Evolutionary conservation across 306 rosid species (phyloP), one percentile per base, ranked within the genome.

Genomic region (Argentina anserina): DNA sequence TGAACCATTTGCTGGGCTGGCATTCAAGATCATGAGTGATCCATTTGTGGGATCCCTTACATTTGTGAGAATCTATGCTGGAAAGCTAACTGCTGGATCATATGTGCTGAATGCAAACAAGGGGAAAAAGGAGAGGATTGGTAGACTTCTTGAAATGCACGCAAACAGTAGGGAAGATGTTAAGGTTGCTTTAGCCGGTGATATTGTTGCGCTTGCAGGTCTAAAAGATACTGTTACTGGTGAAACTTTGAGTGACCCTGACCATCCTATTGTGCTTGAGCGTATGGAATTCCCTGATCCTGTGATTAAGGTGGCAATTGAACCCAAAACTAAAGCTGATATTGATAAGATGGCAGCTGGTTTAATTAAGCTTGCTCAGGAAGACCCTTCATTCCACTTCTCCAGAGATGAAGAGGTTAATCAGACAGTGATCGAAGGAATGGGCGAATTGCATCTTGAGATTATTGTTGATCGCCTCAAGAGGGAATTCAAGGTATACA

Each of bases 281-380:
- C 84, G 97, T 13, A 94, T 91, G 99, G 99, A 94, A 86, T 94
- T 94, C 86, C 97, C 96, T 63, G 99, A 94, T 81, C 99, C 99
- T 65, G 97, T 94, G 33, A 94, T 94, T 70, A 94, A 94, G 87
- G 97, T 94, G 78, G 99, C 99, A 36, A 91, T 94, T 76, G 97
- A 94, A 83, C 99, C 99, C 81, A 94, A 94, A 76, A 94, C 99
- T 75, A 94, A 94, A 85, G 97, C 97, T 69, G 99, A 94, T 71
- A 71, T 94, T 66, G 99, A 94, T 79, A 94, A 84, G 84, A 94
- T 91, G 99, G 96, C 90, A 59, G 76, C 77, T 78, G 97, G 99
- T 78, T 83, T 94, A 79, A 76, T 91, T 73, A 94, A 94, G 83
- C 96, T 94, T 70, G 95, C 99, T 70, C 99, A 94, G 78, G 99